phyloP scores from a whole-genome alignment of 2,329 filamentous ascomycete genomes.

The Arthroderma sp. region DNA sequence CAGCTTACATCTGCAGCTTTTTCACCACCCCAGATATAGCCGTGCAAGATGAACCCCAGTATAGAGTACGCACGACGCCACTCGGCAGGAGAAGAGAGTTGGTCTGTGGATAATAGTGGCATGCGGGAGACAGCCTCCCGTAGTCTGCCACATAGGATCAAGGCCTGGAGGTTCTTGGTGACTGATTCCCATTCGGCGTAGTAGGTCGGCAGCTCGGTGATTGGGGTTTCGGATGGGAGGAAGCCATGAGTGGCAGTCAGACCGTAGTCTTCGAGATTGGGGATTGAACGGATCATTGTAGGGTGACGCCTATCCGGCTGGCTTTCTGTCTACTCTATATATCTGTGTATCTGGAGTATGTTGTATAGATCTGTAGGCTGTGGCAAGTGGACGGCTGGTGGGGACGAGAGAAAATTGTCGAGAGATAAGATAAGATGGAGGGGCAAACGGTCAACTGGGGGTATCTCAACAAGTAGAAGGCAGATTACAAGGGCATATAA shows the following conservation, averaged over 20 bases:
- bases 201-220: slow-evolving; percentile 72
- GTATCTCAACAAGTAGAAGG: too few relatives aligned
- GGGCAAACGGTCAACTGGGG: too few relatives aligned
- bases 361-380: too few relatives aligned
- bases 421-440: neutral
- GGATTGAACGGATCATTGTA: slow-evolving; percentile 34
- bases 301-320: neutral
- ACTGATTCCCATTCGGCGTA: slow-evolving; percentile 92
- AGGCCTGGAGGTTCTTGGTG: slow-evolving; percentile 68
- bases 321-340: neutral
- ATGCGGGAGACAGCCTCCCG: slow-evolving; percentile 66
- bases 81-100: slow-evolving; percentile 71
- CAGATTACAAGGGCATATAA: neutral
- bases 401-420: too few relatives aligned
- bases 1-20: slow-evolving; percentile 52
- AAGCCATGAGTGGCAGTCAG: slow-evolving; percentile 58
- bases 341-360: too few relatives aligned
- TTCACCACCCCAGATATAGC: slow-evolving; percentile 80
- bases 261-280: slow-evolving; percentile 59
- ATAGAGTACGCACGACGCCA: slow-evolving; percentile 80
- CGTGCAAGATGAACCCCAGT: slow-evolving; percentile 67
- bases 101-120: slow-evolving; percentile 68
- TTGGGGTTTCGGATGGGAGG: slow-evolving; percentile 65
- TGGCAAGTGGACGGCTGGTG: too few relatives aligned
- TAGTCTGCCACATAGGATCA: slow-evolving; percentile 74